Base-by-base conservation (phyloP, 2,329 filamentous ascomycete species). In the Ceratocystis ficicola region DNA sequence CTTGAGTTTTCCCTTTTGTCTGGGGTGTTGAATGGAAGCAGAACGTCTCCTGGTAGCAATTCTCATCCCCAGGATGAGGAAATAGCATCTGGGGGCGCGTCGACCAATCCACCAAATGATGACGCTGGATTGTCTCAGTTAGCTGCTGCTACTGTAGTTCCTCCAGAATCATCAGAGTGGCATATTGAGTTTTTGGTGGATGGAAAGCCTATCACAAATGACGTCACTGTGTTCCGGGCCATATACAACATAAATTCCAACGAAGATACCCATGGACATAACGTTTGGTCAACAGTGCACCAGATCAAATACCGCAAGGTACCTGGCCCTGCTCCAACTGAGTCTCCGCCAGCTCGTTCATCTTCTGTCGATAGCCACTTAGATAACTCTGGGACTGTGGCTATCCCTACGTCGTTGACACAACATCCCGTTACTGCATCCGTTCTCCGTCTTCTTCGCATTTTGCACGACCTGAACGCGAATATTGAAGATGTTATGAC, bases 151-250 rank as follows among this genome's bases (percentile, higher is more conserved):
- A 5, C 15, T 17, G 64, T 30, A 12, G 28, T n/a, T 1, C 20
- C 63, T 48, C 48, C 48, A 5, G 55, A 65, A 46, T 46, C 52
- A 6, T 30, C 20, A 44, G 92, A 97, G 72, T 99, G 94, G 94
- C 93, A 99, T 72, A 91, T 99, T 68, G 90, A 97, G 72, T 99
- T 99, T 76, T 92, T 85, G 70, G 83, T 97, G 62, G 88, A 95
- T 69, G 88, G 83, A 64, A 90, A 91, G 73, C 82, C 88, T 1
- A 88, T 99, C 67, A 81, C 89, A 0, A 94, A 92, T 70, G 92
- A 97, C 71, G 96, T 90, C 0, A 99, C 94, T 0, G 93, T 99
- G 66, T 99, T 97, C 72, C 87, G 93, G 61, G 94, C 94, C 41
- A 90, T 97, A 7, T 90, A 96, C 72, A 88, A 85, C 72, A 50